phyloP scores from a whole-genome alignment of 306 rosid genomes.

The Dryas octopetala region DNA sequence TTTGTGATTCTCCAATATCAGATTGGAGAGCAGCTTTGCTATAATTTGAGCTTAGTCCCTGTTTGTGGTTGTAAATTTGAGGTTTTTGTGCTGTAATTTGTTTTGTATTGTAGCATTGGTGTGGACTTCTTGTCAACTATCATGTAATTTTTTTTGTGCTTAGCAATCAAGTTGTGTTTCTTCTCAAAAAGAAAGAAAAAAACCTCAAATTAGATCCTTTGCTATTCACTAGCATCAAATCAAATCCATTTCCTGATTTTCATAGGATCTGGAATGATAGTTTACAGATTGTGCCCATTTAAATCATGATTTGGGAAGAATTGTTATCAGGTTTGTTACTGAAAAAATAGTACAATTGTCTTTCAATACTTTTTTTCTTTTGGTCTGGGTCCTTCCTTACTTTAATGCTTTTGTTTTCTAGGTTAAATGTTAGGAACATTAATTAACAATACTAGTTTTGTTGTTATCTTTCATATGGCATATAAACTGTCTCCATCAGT shows the following conservation, averaged over 20 bases:
- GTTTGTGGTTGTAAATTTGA: too few species aligned
- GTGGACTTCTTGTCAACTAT: too few species aligned
- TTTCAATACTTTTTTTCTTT: too few species aligned
- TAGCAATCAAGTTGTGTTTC: too few species aligned
- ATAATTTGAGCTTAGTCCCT: too few species aligned
- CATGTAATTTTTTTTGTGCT: too few species aligned
- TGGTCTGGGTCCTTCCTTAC: background rate
- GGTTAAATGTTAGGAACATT: background rate
- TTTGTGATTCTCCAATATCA: background rate
- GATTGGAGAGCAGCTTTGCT: too few species aligned
- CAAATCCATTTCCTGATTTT: background rate
- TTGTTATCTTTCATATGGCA: background rate
- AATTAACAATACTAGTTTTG: background rate
- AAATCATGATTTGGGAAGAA: background rate
- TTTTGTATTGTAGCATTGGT: too few species aligned
- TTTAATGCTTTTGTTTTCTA: background rate
- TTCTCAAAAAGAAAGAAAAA: background rate
- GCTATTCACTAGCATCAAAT: background rate
- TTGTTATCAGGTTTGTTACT: too few species aligned
- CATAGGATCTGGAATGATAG: background rate
- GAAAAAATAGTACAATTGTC: conserved; percentile 3
- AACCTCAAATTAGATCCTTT: background rate
- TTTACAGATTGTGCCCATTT: background rate
- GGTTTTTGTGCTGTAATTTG: too few species aligned
- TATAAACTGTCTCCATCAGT: background rate